These are phyloP conservation scores for Lichtheimia hyalospora DNA, from an alignment of 371 early-diverging fungal species.

Conservation along the genomic window DNA sequence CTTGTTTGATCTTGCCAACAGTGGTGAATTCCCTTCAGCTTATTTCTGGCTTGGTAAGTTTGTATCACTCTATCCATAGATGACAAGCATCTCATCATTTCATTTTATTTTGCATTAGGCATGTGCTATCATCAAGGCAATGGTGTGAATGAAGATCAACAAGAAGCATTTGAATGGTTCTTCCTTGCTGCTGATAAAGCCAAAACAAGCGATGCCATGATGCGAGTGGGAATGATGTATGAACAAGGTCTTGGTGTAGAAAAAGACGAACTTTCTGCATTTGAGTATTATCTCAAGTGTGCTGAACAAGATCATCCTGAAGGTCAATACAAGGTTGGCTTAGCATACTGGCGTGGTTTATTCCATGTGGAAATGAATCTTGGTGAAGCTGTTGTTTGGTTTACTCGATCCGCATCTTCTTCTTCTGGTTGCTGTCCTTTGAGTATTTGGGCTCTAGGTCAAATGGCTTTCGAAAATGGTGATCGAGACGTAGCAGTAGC, in stretches of 20 bases:
- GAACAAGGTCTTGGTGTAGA: conserved; percentile 16
- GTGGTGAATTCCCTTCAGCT: conserved; percentile 15
- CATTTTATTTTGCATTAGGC: conserved; percentile 13
- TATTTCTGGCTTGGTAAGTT: conserved; percentile 29
- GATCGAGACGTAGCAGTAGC: conserved; percentile 37
- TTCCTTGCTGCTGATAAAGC: conserved; percentile 39
- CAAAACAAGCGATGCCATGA: conserved; percentile 34
- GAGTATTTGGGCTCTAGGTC: conserved; percentile 40
- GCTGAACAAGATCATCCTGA: conserved; percentile 35
- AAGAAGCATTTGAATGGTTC: conserved; percentile 46
- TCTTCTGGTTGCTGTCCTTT: conserved; percentile 16
- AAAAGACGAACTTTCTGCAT: conserved; percentile 21
- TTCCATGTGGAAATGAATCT: conserved; percentile 23
- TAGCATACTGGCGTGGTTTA: conserved; percentile 36
- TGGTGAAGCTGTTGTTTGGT: conserved; percentile 32
- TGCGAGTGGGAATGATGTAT: conserved; percentile 39
- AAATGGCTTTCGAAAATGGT: conserved; percentile 31
- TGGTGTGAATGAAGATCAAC: conserved; percentile 3
- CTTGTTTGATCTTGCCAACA: conserved; percentile 11
- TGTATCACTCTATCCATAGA: background rate
- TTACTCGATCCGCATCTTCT: conserved; percentile 29
- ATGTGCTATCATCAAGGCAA: conserved; percentile 17
- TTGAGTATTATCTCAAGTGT: conserved; percentile 43
- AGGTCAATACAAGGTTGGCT: conserved; percentile 29
- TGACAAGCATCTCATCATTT: background rate